Evolutionary conservation across 306 rosid genomes (phyloP).

Genomic region (Quercus cerris): DNA sequence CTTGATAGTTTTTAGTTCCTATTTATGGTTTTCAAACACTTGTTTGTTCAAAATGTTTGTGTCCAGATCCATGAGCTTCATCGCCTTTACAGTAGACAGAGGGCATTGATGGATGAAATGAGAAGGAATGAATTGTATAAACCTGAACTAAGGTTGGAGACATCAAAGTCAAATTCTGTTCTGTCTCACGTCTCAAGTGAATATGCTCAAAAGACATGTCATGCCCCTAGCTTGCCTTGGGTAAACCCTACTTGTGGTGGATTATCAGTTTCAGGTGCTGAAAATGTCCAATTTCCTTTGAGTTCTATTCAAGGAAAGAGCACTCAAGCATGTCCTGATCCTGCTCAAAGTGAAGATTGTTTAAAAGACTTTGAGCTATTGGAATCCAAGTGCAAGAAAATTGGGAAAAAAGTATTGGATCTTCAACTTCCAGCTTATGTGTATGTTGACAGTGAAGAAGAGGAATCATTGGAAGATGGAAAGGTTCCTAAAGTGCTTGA

Average conservation of each 20-base stretch:
- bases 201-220: conserved; percentile 26
- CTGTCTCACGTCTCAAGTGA: conserved; percentile 29
- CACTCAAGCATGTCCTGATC: conserved; percentile 23
- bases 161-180: conserved; percentile 37
- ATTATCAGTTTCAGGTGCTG: conserved; percentile 30
- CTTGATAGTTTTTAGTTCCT: conserved; percentile 14
- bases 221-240: conserved; percentile 37
- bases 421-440: conserved; percentile 79
- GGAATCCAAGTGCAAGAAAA: conserved; percentile 44
- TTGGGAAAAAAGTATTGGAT: conserved; percentile 64
- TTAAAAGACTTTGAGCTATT: conserved; percentile 22
- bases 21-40: background rate
- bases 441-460: conserved; percentile 54
- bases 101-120: conserved; percentile 60
- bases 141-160: conserved; percentile 30
- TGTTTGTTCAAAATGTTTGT: conserved; percentile 1
- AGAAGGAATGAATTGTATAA: conserved; percentile 39
- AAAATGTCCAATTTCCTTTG: conserved; percentile 29
- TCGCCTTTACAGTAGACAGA: conserved; percentile 72
- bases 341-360: conserved; percentile 28
- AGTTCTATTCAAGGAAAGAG: conserved; percentile 36
- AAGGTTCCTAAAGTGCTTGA: conserved; percentile 29
- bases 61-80: conserved; percentile 84
- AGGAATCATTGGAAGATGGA: conserved; percentile 30
- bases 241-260: conserved; percentile 21